These are phyloP conservation scores for Aspergillus latus DNA, from an alignment of 2,329 filamentous ascomycete species.

Conservation along the genomic window DNA sequence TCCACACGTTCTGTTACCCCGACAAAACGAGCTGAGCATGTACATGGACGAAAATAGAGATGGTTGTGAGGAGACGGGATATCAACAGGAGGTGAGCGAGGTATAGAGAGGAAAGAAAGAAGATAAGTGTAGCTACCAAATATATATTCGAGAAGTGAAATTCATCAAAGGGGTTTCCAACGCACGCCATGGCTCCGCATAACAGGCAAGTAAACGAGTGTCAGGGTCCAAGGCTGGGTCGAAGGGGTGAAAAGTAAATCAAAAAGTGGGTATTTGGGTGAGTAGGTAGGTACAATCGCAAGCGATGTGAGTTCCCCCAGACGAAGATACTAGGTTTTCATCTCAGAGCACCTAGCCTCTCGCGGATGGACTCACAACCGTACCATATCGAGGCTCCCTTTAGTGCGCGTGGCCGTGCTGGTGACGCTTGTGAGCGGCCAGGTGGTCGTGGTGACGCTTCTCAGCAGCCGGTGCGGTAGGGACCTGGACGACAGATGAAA, in stretches of 20 bases:
- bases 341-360: constrained; percentile 7
- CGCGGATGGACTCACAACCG: constrained; percentile 2
- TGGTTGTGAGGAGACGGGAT: background rate
- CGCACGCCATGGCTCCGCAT: background rate
- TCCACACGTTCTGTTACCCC: no score
- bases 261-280: background rate
- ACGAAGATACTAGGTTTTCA: background rate
- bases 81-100: background rate
- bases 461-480: constrained; percentile 19
- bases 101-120: constrained; percentile 4
- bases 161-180: background rate
- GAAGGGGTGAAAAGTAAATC: constrained; percentile 1
- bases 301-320: background rate
- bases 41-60: constrained; percentile 3
- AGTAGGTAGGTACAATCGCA: background rate
- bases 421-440: constrained; percentile 26
- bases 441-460: constrained; percentile 19
- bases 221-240: background rate
- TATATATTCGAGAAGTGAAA: constrained; percentile 14
- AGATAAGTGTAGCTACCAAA: constrained; percentile 11
- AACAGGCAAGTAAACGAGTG: constrained; percentile 3
- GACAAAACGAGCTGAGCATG: background rate
- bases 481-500: constrained; percentile 26
- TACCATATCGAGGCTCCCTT: background rate
- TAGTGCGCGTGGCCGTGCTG: constrained; percentile 26